These are phyloP conservation scores for Casuarina glauca DNA, from an alignment of 306 rosid genomes.

Conservation along the genomic window DNA sequence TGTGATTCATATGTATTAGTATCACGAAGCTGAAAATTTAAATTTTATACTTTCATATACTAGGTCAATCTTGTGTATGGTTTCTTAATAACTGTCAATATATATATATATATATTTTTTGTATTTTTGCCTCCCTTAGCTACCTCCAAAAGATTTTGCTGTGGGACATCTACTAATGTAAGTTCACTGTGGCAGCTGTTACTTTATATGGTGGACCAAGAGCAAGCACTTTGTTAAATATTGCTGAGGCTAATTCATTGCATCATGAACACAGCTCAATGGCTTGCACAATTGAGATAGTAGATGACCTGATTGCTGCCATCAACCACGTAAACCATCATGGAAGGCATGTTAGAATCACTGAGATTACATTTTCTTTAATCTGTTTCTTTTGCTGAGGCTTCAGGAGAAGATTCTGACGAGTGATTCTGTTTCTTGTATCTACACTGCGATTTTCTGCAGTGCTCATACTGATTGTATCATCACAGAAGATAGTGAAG, in stretches of 20 bases:
- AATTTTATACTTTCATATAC: neutral
- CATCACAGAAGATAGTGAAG: constrained; percentile 64
- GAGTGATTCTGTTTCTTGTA: neutral
- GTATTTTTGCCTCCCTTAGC: neutral
- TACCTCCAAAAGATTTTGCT: neutral
- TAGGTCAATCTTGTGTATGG: neutral
- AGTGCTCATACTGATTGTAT: constrained; percentile 86
- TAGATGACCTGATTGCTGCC: constrained; percentile 74
- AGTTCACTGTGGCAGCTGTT: constrained; percentile 59
- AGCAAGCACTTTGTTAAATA: constrained; percentile 55
- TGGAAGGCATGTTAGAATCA: constrained; percentile 58
- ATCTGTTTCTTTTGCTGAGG: neutral
- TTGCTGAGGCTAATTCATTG: constrained; percentile 49
- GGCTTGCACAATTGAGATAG: constrained; percentile 83
- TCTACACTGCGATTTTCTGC: constrained; percentile 28
- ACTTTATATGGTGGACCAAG: constrained; percentile 70
- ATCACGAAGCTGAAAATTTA: neutral
- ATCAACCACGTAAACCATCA: constrained; percentile 67
- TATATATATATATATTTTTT: neutral
- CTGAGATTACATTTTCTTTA: constrained; percentile 9
- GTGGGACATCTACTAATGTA: neutral
- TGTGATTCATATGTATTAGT: neutral
- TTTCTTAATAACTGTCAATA: neutral
- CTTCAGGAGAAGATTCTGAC: neutral
- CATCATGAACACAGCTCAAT: constrained; percentile 75